Evolutionary conservation across 1,139 yeast species (phyloP), one percentile per base, ranked within the genome.

Genomic region (Hyphopichia burtonii): DNA sequence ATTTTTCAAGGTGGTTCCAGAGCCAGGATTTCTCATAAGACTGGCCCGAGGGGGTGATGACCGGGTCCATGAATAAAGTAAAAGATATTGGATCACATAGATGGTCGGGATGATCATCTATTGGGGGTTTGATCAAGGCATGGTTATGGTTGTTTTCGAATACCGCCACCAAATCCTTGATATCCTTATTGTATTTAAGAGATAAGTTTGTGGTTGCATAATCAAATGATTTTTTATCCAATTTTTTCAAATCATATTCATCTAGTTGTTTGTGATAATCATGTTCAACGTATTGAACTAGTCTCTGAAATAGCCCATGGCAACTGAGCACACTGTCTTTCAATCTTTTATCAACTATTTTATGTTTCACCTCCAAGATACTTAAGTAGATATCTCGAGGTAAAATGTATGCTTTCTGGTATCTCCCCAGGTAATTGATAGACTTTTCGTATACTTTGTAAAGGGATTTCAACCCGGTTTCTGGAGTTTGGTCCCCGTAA

Each of bases 21-120:
- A 75, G 54, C 55, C 66, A 59, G 1, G 71, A 47, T 42, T 68
- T 62, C 47, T 76, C 81, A 51, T 71, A 76, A 1, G 79, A 66
- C 30, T 69, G 72, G 2, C 81, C 81, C 19, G 76, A 66, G 11
- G 76, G 77, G 12, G 76, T 63, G n/a, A 75, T 57, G 6, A 76
- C 81, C 0, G 81, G 81, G 36, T 76, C 73, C 31, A 51, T 52
- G 50, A 74, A 74, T 31, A 75, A 46, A 37, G 68, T 66, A 52
- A 70, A 73, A 2, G 78, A 68, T 22, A 76, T 71, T 6, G 81
- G 81, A 46, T 76, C 80, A 15, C 71, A 45, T 16, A 73, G 53
- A 41, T 60, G 61, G 28, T 71, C 78, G 0, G 80, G 80, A 0
- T 70, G 68, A 16, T 69, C 70, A 4, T 53, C 56, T 6, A 42